A percentile compares a stretch with the other conserved stretches of the same genome.
Conservation (phyloP, 306 rosid genomes). For the Cyclanthera cordifolia region DNA sequence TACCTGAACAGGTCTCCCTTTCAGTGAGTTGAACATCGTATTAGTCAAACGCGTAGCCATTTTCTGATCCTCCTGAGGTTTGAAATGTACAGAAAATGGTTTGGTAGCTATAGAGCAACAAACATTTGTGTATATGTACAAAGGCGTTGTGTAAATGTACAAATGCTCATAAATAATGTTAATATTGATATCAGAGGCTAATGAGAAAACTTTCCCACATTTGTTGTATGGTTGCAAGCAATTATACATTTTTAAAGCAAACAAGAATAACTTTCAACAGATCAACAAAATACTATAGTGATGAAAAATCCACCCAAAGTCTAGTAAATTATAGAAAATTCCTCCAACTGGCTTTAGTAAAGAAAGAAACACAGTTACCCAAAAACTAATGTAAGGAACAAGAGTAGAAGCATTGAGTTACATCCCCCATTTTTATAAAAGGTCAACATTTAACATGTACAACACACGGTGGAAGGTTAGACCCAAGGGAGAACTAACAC, state of each 20-base stretch:
- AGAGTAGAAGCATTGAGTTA: neutral
- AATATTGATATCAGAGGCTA: neutral
- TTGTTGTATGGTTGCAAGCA: neutral
- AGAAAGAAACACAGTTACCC: neutral
- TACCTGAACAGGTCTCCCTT: slow-evolving; percentile 99
- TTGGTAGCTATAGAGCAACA: neutral
- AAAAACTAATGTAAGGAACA: neutral
- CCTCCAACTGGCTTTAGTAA: neutral
- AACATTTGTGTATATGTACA: neutral
- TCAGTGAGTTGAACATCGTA: slow-evolving; percentile 80
- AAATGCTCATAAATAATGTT: neutral
- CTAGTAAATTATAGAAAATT: neutral
- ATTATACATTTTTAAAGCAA: neutral
- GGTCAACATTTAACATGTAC: neutral
- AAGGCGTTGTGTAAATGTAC: no score
- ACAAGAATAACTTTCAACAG: neutral
- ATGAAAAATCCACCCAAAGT: neutral
- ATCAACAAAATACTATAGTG: neutral
- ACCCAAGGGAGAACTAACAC: neutral
- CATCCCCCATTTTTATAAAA: neutral
- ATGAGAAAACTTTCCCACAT: neutral
- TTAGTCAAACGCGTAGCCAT: slow-evolving; percentile 73
- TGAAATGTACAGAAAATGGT: slow-evolving; percentile 11
- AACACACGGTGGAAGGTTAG: neutral
- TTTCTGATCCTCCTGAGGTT: slow-evolving; percentile 77